Evolutionary conservation across 1,284 basidiomycete species (phyloP), one percentile per base, ranked within the genome.

Genomic region (Lentinula novae-zelandiae): DNA sequence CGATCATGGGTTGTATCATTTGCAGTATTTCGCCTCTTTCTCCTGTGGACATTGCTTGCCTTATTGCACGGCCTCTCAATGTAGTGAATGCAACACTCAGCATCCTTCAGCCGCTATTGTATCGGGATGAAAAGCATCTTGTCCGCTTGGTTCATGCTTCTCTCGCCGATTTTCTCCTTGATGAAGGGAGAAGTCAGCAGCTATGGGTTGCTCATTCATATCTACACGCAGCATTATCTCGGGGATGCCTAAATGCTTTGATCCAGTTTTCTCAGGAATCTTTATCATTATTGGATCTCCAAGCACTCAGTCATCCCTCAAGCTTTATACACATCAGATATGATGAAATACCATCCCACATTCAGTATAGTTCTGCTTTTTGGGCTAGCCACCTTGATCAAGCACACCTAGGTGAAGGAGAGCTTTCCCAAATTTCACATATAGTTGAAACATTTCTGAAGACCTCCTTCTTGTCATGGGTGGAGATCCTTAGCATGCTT

Each of bases 1-100:
- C 58, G n/a, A 33, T 53, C 20, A 46, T 60, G 22, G 58, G 58
- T 17, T 38, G 51, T 27, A 60, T 60, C 33, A 42, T 60, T 20
- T 40, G 38, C 39, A 50, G 34, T 20, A 22, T 53, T 8, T 42
- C 58, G 15, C 58, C 58, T 4, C 50, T 60, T 13, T 42, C 38
- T 10, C 58, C 58, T 3, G 50, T 27, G 8, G 51, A 52, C 33
- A 52, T 52, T 38, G 51, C 51, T 38, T 20, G 6, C 17, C 42
- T 42, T 20, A 31, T 39, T 44, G 36, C 50, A 22, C 36, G 22
- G 13, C 39, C 13, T 53, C 38, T 42, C 10, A 36, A 36, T 20
- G 34, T 58, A 31, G 51, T 52, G 10, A 53, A 60, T 13, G 36
- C 49, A 15, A 40, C 51, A 27, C 38, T 40, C n/a, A 40, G 33